These are phyloP conservation scores for Hyphodiscus sp. DNA, from an alignment of 2,329 filamentous ascomycete genomes.

Conservation along the genomic window DNA sequence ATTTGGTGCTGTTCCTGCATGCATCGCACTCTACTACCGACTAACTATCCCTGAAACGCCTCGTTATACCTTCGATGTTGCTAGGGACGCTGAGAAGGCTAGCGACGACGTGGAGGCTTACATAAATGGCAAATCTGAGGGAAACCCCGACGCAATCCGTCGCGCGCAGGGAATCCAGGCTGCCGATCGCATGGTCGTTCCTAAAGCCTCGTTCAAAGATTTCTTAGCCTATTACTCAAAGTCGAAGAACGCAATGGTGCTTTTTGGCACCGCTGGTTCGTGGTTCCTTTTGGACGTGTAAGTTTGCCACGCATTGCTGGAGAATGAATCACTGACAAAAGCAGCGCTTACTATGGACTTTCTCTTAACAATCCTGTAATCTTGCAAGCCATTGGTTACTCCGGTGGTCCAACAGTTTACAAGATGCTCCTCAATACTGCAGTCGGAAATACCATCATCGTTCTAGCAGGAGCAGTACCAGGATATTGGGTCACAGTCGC, in stretches of 20 bases:
- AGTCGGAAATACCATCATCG: slow-evolving; percentile 70
- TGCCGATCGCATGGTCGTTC: slow-evolving; percentile 41
- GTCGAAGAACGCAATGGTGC: slow-evolving; percentile 64
- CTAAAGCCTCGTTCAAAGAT: slow-evolving; percentile 66
- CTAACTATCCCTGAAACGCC: slow-evolving; percentile 84
- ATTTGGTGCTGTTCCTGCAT: slow-evolving; percentile 72
- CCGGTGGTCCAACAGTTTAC: slow-evolving; percentile 57
- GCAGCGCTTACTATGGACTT: slow-evolving; percentile 52
- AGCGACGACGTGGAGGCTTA: slow-evolving; percentile 69
- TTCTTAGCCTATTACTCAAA: slow-evolving; percentile 65
- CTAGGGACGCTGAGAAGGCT: slow-evolving; percentile 68
- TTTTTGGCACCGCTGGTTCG: slow-evolving; percentile 74
- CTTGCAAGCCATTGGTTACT: slow-evolving; percentile 66
- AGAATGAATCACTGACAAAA: background rate
- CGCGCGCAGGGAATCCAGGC: slow-evolving; percentile 51
- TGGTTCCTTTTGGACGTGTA: slow-evolving; percentile 67
- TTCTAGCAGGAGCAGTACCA: slow-evolving; percentile 71
- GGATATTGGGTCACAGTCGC: slow-evolving; percentile 76
- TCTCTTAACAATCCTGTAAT: slow-evolving; percentile 71
- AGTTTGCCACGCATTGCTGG: background rate
- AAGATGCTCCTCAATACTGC: slow-evolving; percentile 64
- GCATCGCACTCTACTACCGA: slow-evolving; percentile 75
- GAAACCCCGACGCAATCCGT: slow-evolving; percentile 58
- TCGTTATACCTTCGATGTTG: slow-evolving; percentile 80
- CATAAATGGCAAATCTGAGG: slow-evolving; percentile 56